Evolutionary conservation across 805 yeast species (phyloP), one percentile per base, ranked within the genome.

Genomic region (Barnettozyma salicaria): DNA sequence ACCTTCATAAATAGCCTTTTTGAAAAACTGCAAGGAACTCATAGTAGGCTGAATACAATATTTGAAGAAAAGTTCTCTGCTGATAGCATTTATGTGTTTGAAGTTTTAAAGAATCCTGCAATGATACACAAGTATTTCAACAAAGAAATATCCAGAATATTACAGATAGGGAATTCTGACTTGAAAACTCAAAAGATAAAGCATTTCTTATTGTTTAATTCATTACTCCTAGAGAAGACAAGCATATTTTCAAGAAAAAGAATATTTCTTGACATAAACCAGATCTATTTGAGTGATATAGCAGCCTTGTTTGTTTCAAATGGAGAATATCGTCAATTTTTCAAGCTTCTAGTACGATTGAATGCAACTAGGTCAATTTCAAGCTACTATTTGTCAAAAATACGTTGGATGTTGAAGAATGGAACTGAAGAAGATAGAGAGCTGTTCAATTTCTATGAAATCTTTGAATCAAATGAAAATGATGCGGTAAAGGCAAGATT

Each of bases 401-500:
- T 47, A 5, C 28, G 49, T 6, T 28, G 21, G 6, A 13, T n/a
- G 12, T 18, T 47, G 6, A 26, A 35, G 10, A 22, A 37, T 7
- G 48, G 48, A 7, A 13, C 35, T 3, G 7, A 14, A 3, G 20
- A 13, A 6, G 41, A 41, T 4, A 21, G 16, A 19, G 19, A 19
- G 4, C 14, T 41, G 4, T 41, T 41, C 18, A 39, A 39, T 26
- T 47, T 39, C 18, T 21, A 39, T n/a, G 27, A 28, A 4, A 29
- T 41, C 24, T 40, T 41, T 12, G 40, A 42, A 5, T 24, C 16
- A 10, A 17, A 33, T 5, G 25, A 25, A 1, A 18, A 10, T 7
- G 25, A 30, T 6, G 10, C 6, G 12, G 19, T 39, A 2, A 43
- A 37, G 34, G 20, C 22, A 3, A 45, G 37, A n/a, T 36, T 41